These are phyloP conservation scores for Pistacia vera DNA, from an alignment of 345 rosid genomes.

Conservation along the genomic window DNA sequence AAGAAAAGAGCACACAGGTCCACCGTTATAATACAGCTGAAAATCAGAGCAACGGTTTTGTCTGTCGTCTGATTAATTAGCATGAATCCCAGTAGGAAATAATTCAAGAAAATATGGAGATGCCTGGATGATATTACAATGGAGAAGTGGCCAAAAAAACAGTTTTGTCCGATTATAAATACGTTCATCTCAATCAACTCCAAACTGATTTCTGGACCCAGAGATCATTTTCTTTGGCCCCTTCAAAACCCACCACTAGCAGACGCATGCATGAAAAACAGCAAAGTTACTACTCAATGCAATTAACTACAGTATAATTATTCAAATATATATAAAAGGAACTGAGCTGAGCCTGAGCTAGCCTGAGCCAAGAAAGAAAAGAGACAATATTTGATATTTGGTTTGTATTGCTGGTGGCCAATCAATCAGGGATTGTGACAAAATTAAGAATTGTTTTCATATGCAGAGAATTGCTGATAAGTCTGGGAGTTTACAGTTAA, in stretches of 20 bases:
- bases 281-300: no score
- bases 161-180: neutral
- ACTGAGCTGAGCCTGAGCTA: no score
- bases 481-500: no score
- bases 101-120: conserved; percentile 15
- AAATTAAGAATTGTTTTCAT: neutral
- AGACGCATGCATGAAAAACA: neutral
- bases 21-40: neutral
- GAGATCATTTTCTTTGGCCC: conserved; percentile 16
- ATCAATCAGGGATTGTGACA: conserved; percentile 2
- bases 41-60: neutral
- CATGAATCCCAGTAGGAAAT: conserved; percentile 3
- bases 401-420: neutral
- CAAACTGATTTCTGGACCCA: conserved; percentile 17
- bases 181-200: conserved; percentile 13
- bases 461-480: neutral
- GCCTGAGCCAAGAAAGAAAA: neutral
- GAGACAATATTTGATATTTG: neutral
- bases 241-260: neutral
- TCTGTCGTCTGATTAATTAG: neutral
- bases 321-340: no score
- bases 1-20: neutral
- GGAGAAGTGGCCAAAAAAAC: neutral
- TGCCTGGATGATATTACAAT: neutral
- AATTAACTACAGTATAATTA: no score